Percentiles rank a stretch among this genome's conserved stretches.
These are phyloP conservation scores for Myxozyma monticola DNA, from an alignment of 805 yeast species.

Conservation along the genomic window DNA sequence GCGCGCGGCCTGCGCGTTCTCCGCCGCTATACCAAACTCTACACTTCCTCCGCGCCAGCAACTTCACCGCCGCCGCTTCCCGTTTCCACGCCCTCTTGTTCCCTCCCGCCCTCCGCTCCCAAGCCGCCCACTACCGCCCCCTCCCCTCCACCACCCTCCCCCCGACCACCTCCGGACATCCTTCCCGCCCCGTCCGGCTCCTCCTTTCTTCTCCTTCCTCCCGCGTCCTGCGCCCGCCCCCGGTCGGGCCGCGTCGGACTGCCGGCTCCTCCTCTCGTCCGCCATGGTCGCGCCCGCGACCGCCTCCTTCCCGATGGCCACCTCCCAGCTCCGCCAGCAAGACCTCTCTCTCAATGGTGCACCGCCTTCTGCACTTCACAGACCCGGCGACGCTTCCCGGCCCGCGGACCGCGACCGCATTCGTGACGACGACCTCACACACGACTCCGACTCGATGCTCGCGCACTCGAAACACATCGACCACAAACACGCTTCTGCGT, in stretches of 20 bases:
- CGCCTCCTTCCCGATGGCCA: slow-evolving; percentile 4
- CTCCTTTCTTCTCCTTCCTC: not conserved
- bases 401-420: not conserved
- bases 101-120: too few relatives aligned
- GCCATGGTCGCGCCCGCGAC: not conserved
- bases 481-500: not conserved
- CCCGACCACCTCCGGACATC: too few relatives aligned
- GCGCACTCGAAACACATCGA: slow-evolving; percentile 1
- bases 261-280: slow-evolving; percentile 9
- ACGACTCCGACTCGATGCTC: slow-evolving; percentile 8
- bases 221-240: not conserved
- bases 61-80: not conserved
- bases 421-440: slow-evolving; percentile 3
- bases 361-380: too few relatives aligned
- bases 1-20: too few relatives aligned
- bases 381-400: not conserved
- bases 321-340: not conserved
- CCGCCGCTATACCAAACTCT: too few relatives aligned
- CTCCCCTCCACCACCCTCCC: too few relatives aligned
- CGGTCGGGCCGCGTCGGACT: slow-evolving; percentile 1
- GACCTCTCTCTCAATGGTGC: too few relatives aligned
- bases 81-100: too few relatives aligned
- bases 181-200: too few relatives aligned
- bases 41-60: not conserved
- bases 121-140: not conserved